Conservation (phyloP, 2,329 filamentous ascomycete genomes). For the Penicillium occitanis region DNA sequence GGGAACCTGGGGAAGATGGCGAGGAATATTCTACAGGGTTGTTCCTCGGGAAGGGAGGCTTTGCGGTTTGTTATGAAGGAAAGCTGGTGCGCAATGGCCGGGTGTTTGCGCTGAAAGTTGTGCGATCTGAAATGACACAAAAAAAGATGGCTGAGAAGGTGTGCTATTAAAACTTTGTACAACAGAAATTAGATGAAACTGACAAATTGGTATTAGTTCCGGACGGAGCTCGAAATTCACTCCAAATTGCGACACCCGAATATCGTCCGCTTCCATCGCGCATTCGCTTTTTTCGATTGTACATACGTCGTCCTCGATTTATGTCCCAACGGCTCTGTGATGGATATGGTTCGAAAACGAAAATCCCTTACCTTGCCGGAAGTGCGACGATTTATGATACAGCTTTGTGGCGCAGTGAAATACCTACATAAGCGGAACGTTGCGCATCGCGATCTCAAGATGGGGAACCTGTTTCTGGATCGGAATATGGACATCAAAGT, state of each 20-base stretch:
- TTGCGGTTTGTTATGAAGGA: constrained; percentile 53
- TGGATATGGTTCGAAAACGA: constrained; percentile 94
- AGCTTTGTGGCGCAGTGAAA: constrained; percentile 95
- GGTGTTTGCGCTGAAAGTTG: constrained; percentile 53
- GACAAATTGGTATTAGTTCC: constrained; percentile 53
- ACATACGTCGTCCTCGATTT: constrained; percentile 94
- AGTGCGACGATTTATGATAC: constrained; percentile 88
- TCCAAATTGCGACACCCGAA: constrained; percentile 96
- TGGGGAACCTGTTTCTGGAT: constrained; percentile 96
- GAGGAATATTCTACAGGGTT: constrained; percentile 49
- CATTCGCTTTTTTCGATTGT: constrained; percentile 83
- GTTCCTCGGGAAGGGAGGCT: constrained; percentile 52
- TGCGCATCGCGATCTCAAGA: constrained; percentile 95
- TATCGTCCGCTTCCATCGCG: constrained; percentile 91
- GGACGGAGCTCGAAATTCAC: constrained; percentile 90
- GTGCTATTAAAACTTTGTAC: background rate
- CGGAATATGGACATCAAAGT: constrained; percentile 96
- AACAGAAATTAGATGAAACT: background rate
- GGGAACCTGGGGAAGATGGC: constrained; percentile 46
- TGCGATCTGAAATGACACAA: constrained; percentile 51
- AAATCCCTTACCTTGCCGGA: constrained; percentile 91
- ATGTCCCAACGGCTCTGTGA: constrained; percentile 91
- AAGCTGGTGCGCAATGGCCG: constrained; percentile 44
- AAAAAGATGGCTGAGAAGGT: constrained; percentile 56
- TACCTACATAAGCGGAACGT: constrained; percentile 96